phyloP scores from a whole-genome alignment of 352 stramenopile genomes.

The Phytophthora rubi region DNA sequence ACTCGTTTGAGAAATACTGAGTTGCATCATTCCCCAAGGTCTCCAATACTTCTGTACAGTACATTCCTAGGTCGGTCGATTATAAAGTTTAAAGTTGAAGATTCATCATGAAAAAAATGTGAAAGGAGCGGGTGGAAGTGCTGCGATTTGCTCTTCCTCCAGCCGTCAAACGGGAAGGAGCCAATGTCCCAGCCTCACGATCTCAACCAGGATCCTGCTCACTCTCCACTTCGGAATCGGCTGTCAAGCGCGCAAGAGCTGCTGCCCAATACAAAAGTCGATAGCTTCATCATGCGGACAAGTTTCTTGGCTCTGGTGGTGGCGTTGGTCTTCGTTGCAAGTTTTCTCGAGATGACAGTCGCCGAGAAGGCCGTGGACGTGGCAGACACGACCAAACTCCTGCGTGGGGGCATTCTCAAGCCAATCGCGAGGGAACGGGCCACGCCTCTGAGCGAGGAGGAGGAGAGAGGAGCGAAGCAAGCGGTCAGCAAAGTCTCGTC shows the following conservation, averaged over 20 bases:
- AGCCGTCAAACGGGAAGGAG: constrained; percentile 3
- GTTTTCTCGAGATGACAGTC: not conserved
- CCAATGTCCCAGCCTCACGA: constrained; percentile 13
- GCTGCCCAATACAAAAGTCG: not conserved
- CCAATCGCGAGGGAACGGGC: not conserved
- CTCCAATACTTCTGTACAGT: no score
- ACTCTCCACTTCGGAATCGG: constrained; percentile 16
- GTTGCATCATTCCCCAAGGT: no score
- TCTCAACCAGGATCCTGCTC: constrained; percentile 8
- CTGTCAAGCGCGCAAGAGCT: constrained; percentile 1
- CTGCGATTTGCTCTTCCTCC: constrained; percentile 7
- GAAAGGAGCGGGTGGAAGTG: no score
- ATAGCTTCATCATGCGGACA: constrained; percentile 9
- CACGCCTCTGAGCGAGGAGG: not conserved
- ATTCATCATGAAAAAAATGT: not conserved
- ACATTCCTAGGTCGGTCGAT: no score
- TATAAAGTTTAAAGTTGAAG: no score
- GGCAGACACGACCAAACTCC: not conserved
- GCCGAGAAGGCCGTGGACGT: constrained; percentile 10
- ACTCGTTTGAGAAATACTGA: no score
- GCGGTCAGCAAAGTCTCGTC: constrained; percentile 11
- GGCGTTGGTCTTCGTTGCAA: constrained; percentile 3
- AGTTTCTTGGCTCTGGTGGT: constrained; percentile 5
- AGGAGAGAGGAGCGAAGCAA: constrained; percentile 19
- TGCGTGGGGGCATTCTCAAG: constrained; percentile 6